Evolutionary conservation across 2,329 filamentous ascomycete species (phyloP).

Genomic region (Emergomyces orientalis): DNA sequence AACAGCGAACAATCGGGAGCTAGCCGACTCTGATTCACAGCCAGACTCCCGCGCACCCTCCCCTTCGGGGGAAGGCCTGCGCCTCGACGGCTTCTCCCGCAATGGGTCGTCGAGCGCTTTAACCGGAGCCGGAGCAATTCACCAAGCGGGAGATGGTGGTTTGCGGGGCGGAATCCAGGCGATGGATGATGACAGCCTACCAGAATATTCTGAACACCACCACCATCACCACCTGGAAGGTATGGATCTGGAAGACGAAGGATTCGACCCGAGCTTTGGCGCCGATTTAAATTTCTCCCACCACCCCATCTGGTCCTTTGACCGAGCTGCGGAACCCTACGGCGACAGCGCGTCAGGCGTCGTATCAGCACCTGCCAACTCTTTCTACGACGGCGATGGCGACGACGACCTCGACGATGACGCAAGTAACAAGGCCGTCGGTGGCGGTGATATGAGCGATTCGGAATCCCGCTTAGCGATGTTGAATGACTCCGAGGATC

Average conservation of each 20-base stretch:
- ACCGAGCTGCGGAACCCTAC: constrained; percentile 23
- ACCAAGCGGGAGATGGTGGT: constrained; percentile 55
- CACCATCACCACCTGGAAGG: constrained; percentile 20
- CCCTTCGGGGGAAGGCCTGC: constrained; percentile 70
- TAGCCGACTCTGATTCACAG: constrained; percentile 40
- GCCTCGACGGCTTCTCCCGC: constrained; percentile 79
- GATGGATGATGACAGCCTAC: constrained; percentile 26
- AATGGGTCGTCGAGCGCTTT: constrained; percentile 87
- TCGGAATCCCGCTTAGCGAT: constrained; percentile 26
- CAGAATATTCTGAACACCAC: constrained; percentile 24
- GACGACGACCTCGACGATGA: constrained; percentile 31
- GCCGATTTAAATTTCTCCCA: constrained; percentile 17
- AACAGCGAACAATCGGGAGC: constrained; percentile 47
- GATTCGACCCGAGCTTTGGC: constrained; percentile 19
- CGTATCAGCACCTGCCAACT: constrained; percentile 21
- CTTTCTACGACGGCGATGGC: constrained; percentile 25
- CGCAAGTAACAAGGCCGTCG: constrained; percentile 34
- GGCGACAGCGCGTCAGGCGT: constrained; percentile 21
- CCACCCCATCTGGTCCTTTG: constrained; percentile 32
- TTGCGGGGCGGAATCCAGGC: constrained; percentile 36
- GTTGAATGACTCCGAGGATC: constrained; percentile 11
- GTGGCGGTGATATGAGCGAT: constrained; percentile 28
- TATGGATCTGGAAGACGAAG: constrained; percentile 29
- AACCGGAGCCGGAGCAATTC: constrained; percentile 67
- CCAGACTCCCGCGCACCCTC: constrained; percentile 37